Percentiles rank a stretch among this genome's conserved stretches.
Conservation (phyloP, 2,329 filamentous ascomycete genomes). For the Seiridium unicorne region DNA sequence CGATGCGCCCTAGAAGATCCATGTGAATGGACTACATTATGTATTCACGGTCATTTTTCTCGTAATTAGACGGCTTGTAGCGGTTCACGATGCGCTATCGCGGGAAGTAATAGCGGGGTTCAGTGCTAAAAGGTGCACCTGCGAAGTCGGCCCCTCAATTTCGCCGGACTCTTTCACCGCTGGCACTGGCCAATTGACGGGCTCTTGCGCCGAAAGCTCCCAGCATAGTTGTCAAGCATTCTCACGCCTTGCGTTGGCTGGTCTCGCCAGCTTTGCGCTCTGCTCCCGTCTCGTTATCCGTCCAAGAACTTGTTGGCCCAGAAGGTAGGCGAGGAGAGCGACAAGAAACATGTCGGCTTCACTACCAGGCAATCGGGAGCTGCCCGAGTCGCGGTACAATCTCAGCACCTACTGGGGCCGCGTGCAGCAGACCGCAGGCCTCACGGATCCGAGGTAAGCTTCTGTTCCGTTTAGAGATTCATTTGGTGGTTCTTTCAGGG, state of each 20-base stretch:
- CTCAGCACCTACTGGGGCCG: constrained; percentile 92
- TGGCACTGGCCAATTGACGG: too few relatives aligned
- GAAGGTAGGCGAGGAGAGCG: background rate
- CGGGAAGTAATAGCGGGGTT: constrained; percentile 1
- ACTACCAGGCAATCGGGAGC: constrained; percentile 68
- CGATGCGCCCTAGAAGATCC: too few relatives aligned
- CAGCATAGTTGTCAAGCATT: too few relatives aligned
- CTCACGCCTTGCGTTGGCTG: too few relatives aligned
- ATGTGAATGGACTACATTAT: too few relatives aligned
- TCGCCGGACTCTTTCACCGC: background rate
- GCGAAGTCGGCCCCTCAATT: constrained; percentile 3
- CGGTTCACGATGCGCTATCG: background rate
- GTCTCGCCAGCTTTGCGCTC: background rate
- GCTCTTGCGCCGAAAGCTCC: too few relatives aligned
- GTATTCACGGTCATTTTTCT: too few relatives aligned
- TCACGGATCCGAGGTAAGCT: constrained; percentile 92
- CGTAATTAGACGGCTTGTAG: background rate
- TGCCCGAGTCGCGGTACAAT: constrained; percentile 90
- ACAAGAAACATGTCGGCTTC: constrained; percentile 58
- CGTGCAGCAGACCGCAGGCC: constrained; percentile 82
- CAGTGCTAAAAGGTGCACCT: background rate
- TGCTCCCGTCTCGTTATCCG: background rate
- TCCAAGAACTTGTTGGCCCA: background rate
- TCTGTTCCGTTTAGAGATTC: background rate
- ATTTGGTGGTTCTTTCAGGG: background rate